Evolutionary conservation across 1,284 basidiomycete genomes (phyloP).

Genomic region (Ustilago loliicola): DNA sequence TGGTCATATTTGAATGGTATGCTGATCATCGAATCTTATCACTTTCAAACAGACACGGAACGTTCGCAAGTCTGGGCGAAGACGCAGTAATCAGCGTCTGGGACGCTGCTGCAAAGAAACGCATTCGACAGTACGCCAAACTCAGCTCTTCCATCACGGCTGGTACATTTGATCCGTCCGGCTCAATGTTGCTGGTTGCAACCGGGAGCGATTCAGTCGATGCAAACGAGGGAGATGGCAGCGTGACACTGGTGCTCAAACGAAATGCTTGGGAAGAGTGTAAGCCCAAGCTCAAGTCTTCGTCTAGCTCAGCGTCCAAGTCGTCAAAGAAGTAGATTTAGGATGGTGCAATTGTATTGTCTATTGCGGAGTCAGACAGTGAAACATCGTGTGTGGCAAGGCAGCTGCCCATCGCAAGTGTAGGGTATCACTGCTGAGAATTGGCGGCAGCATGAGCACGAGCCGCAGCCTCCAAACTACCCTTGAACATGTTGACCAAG

Average conservation of each 20-base stretch:
- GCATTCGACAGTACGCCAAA: constrained; percentile 83
- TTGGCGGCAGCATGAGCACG: constrained; percentile 21
- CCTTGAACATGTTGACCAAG: constrained; percentile 77
- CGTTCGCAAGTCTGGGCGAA: constrained; percentile 93
- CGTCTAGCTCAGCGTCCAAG: constrained; percentile 1
- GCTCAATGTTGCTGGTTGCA: constrained; percentile 56
- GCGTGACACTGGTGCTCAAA: constrained; percentile 47
- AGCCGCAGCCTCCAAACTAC: constrained; percentile 79
- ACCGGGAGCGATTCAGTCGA: constrained; percentile 58
- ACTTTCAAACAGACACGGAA: constrained; percentile 77
- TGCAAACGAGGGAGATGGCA: constrained; percentile 19
- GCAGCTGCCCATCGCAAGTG: too few species aligned
- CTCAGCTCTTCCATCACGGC: constrained; percentile 54
- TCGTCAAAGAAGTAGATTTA: constrained; percentile 22
- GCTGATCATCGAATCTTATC: neutral
- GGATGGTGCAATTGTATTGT: neutral
- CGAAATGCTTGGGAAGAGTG: constrained; percentile 57
- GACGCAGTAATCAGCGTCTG: constrained; percentile 92
- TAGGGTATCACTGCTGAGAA: neutral
- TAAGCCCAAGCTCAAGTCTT: constrained; percentile 49
- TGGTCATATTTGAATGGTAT: neutral
- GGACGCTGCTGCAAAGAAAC: constrained; percentile 97
- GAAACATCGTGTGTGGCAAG: neutral
- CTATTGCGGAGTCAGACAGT: neutral
- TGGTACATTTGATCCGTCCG: constrained; percentile 55